Evolutionary conservation across 345 rosid species (phyloP).

Genomic region (Erysimum cheiranthoides): DNA sequence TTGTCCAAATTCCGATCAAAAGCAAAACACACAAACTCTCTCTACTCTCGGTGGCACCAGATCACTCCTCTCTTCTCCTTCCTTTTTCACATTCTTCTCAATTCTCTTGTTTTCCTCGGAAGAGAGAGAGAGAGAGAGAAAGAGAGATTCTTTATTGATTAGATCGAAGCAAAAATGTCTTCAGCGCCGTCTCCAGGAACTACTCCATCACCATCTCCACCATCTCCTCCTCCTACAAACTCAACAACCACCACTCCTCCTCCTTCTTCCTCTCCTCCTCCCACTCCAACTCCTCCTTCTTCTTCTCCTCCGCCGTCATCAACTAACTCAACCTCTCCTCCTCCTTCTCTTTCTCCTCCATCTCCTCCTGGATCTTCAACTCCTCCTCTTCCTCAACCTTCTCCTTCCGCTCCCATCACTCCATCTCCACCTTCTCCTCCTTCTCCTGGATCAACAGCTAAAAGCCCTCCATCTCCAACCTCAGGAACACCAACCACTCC

Average conservation of each 20-base stretch:
- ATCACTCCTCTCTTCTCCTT: constrained; percentile 33
- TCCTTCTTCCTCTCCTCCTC: constrained; percentile 54
- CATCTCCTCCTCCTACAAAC: constrained; percentile 50
- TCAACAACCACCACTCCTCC: constrained; percentile 53
- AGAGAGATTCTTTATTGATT: constrained; percentile 13
- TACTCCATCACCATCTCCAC: constrained; percentile 49
- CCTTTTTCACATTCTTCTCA: constrained; percentile 20
- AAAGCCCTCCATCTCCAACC: constrained; percentile 45
- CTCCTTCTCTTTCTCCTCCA: constrained; percentile 43
- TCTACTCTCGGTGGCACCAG: constrained; percentile 30
- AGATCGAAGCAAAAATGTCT: constrained; percentile 53
- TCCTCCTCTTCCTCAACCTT: constrained; percentile 47
- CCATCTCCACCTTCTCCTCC: constrained; percentile 46
- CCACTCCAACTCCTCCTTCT: constrained; percentile 46
- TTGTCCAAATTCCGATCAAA: constrained; percentile 26
- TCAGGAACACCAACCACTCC: constrained; percentile 20
- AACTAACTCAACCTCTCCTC: constrained; percentile 42
- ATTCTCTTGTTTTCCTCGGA: neutral
- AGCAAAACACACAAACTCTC: constrained; percentile 5
- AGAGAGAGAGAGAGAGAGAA: neutral
- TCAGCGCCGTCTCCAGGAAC: constrained; percentile 58
- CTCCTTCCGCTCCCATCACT: constrained; percentile 52
- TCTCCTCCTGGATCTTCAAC: constrained; percentile 34
- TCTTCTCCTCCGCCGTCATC: constrained; percentile 50
- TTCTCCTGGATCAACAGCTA: constrained; percentile 36